These are phyloP conservation scores for Alternaria sp. DNA, from an alignment of 2,329 filamentous ascomycete genomes.

Conservation along the genomic window DNA sequence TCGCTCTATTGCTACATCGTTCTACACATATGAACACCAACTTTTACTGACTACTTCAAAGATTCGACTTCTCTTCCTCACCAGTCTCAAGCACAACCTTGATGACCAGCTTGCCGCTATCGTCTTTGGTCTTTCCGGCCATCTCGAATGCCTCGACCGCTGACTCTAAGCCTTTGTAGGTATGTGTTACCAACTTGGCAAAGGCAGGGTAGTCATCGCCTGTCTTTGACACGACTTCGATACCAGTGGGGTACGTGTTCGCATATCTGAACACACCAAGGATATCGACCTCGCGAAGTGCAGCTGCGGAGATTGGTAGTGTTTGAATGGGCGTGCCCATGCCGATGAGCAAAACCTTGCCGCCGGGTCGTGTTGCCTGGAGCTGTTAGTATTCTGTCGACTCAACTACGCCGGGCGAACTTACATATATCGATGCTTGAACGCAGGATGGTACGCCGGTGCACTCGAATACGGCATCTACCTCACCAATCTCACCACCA, in stretches of 20 bases:
- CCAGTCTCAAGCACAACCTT: constrained; percentile 68
- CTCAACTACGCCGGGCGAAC: constrained; percentile 13
- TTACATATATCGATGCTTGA: constrained; percentile 73
- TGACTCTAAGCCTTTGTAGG: constrained; percentile 68
- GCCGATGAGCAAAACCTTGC: constrained; percentile 76
- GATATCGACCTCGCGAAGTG: constrained; percentile 77
- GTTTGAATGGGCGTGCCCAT: constrained; percentile 82
- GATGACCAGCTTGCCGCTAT: constrained; percentile 70
- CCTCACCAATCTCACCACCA: constrained; percentile 55
- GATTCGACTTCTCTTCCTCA: constrained; percentile 34
- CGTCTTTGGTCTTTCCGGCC: constrained; percentile 71
- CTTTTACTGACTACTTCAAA: constrained; percentile 6
- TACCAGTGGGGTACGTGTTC: constrained; percentile 76
- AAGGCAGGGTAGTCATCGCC: constrained; percentile 64
- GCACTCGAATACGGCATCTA: constrained; percentile 77
- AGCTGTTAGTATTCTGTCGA: background rate
- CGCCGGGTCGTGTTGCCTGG: constrained; percentile 68
- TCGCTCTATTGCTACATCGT: background rate
- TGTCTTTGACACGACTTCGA: constrained; percentile 61
- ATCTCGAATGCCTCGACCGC: constrained; percentile 72
- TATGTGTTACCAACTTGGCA: constrained; percentile 75
- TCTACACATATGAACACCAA: background rate
- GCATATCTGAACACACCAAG: constrained; percentile 80
- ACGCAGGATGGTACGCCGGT: constrained; percentile 78
- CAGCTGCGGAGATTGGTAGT: constrained; percentile 73